Evolutionary conservation across 192 early-diverging fungal genomes (phyloP), one percentile per base, ranked within the genome.

Genomic region (Geranomyces variabilis): DNA sequence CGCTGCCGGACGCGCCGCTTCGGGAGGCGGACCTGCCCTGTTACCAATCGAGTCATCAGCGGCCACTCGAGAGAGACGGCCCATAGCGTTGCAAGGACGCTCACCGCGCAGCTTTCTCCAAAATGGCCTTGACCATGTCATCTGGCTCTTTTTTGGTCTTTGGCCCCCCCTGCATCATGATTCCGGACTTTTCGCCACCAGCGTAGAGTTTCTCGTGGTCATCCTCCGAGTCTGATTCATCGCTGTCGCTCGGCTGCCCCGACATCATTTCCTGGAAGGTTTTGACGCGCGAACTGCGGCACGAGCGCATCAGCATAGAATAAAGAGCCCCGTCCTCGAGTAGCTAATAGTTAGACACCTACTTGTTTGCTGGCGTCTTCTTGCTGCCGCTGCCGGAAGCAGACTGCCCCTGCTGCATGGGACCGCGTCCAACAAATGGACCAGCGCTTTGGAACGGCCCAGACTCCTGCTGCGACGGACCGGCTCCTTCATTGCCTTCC

Each of bases 171-270:
- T 83, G 74, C 67, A 85, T 79, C 60, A 78, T 66, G 19, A 85
- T 44, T 10, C 83, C 83, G 80, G 92, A 95, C 76, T 93, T 93
- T 78, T 97, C 96, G 31, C 97, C 97, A 5, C 96, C 97, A 21
- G 95, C 88, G 84, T 91, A 99, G 71, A 87, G 94, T 67, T 90
- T 66, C 51, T 82, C 51, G 14, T 30, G 61, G 21, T 73, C 67
- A n/a, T 80, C 80, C 8, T 65, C 61, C 7, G 58, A 60, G 1
- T 71, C 62, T 3, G 43, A 56, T 28, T 69, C 60, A 8, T 73
- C 76, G 24, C 33, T 34, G 51, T 69, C 69, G 14, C 64, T 63
- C 12, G 56, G 24, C 26, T 75, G 62, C 28, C 53, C 67, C 9
- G 34, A 29, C 7, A 57, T 55, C 21, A 80, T 33, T 14, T 80